phyloP scores from a whole-genome alignment of 495 filamentous ascomycete genomes.

The Bombardia bombarda region DNA sequence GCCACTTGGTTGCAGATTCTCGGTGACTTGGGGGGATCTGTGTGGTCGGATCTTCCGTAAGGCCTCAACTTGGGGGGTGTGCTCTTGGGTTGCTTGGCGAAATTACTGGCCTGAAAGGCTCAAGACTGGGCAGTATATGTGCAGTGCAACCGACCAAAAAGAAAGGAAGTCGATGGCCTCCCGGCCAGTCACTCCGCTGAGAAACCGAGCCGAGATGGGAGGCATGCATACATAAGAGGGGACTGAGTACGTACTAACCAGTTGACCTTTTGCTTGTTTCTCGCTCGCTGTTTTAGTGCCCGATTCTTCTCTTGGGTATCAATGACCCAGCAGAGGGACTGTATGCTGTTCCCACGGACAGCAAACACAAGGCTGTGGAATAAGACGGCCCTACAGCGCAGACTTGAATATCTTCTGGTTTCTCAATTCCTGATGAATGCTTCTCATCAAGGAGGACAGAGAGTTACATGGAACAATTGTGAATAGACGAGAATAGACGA shows the following conservation, averaged over 20 bases:
- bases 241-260: slow-evolving; percentile 7
- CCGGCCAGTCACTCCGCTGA: slow-evolving; percentile 6
- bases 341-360: background rate
- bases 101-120: slow-evolving; percentile 5
- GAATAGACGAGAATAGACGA: slow-evolving; percentile 8
- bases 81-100: slow-evolving; percentile 14
- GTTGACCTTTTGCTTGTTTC: slow-evolving; percentile 6
- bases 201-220: slow-evolving; percentile 12
- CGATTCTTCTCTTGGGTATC: slow-evolving; percentile 27
- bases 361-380: background rate
- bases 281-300: slow-evolving; percentile 21
- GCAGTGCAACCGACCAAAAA: slow-evolving; percentile 6
- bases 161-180: slow-evolving; percentile 5
- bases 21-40: slow-evolving; percentile 20
- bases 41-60: slow-evolving; percentile 21
- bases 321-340: slow-evolving; percentile 11
- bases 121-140: slow-evolving; percentile 4
- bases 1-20: slow-evolving; percentile 13
- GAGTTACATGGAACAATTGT: slow-evolving; percentile 3
- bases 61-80: slow-evolving; percentile 20
- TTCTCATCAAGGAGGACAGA: background rate
- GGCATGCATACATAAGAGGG: slow-evolving; percentile 4
- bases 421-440: background rate
- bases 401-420: background rate
- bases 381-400: background rate